Evolutionary conservation across 495 filamentous ascomycete species (phyloP).

Genomic region (Cercophora scortea): DNA sequence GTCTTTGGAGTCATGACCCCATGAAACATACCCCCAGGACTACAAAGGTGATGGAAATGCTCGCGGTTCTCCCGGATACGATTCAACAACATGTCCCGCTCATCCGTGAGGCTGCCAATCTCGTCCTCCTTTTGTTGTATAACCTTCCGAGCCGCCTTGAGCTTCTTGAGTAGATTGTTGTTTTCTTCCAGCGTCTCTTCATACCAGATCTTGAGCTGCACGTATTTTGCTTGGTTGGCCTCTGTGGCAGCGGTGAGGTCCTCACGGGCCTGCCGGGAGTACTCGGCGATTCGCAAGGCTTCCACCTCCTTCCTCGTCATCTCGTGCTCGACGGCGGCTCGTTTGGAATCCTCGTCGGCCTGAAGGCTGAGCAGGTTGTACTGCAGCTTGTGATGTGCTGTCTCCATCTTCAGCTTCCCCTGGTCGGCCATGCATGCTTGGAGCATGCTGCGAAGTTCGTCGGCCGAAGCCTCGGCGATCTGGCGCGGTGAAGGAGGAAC

Average conservation of each 20-base stretch:
- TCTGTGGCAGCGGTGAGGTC: conserved; percentile 34
- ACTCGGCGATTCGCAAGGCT: conserved; percentile 61
- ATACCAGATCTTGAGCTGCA: conserved; percentile 40
- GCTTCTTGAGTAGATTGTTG: conserved; percentile 49
- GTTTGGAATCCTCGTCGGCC: conserved; percentile 75
- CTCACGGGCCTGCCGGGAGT: conserved; percentile 39
- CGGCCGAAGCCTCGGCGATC: conserved; percentile 51
- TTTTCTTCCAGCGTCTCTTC: conserved; percentile 60
- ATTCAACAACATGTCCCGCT: conserved; percentile 66
- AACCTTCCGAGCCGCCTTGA: conserved; percentile 66
- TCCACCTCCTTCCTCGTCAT: conserved; percentile 88
- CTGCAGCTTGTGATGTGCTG: conserved; percentile 87
- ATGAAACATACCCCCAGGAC: conserved; percentile 48
- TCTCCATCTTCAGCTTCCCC: conserved; percentile 63
- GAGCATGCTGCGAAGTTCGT: conserved; percentile 51
- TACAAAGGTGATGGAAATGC: conserved; percentile 64
- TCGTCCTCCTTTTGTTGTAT: conserved; percentile 64
- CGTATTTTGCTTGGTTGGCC: conserved; percentile 34
- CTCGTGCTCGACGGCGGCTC: conserved; percentile 86
- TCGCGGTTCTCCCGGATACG: conserved; percentile 83
- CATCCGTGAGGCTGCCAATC: conserved; percentile 53
- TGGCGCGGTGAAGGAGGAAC: conserved; percentile 55
- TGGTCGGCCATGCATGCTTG: conserved; percentile 47
- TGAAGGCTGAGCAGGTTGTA: conserved; percentile 81
- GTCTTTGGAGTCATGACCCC: conserved; percentile 46